Base-by-base conservation (phyloP, 176 grass and related monocot species). In the Saccharum officinarum region DNA sequence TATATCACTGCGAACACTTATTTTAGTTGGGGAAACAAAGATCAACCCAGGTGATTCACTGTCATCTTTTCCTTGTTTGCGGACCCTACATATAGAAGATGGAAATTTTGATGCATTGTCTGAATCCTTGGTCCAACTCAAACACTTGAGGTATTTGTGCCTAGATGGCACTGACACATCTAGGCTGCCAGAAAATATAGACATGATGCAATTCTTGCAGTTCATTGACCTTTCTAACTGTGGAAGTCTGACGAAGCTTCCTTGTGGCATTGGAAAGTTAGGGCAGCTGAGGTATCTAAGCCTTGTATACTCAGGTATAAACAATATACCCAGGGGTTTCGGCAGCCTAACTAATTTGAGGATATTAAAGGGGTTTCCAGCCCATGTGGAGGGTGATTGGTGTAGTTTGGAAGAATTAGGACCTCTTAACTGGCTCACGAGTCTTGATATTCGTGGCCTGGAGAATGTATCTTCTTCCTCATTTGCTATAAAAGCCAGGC, bases 361-460 rank as follows among this genome's bases (percentile, higher is more conserved):
- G 25, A 3, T 18, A 4, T 16, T 57, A 1, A 0, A 8, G 1
- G 71, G 71, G 14, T 75, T 75, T 31, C 45, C 10, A 10, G 44
- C 16, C 1, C 45, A 75, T 2, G 50, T 52, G 26, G 45, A 39
- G 34, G 74, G 26, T 10, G 64, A 45, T 18, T 46, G 78, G 25
- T 54, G 64, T 25, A 79, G 39, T 34, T 71, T 86, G 66, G 75
- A 70, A 39, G 75, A 86, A 38, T 3, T 86, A 9, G n/a, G 65
- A 6, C 5, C 47, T 46, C 34, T 86, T 10, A 71, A 46, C 16
- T 5, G 22, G 8, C 75, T 86, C 46, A 60, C 16, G 3, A 0
- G 5, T 26, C n/a, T 86, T 60, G 0, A 1, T 10, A 69, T 79
- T 61, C 0, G 46, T 47, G 77, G 77, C 0, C 8, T 86, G 9